Evolutionary conservation across 331 rosid genomes (phyloP), one percentile per base, ranked within the genome.

Genomic region (Acacia concinna): DNA sequence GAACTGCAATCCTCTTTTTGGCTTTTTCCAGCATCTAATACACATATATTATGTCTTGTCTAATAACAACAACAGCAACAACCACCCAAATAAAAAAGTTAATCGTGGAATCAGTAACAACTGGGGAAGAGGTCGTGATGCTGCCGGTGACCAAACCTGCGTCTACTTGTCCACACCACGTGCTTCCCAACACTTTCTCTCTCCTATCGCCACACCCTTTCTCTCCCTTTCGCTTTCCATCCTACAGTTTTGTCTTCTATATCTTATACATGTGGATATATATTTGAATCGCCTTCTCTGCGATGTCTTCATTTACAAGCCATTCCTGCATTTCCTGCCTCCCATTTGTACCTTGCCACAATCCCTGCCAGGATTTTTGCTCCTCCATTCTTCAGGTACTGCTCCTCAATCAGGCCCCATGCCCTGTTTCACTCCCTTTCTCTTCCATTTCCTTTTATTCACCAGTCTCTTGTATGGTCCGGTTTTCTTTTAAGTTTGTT

Each of bases 311-410:
- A 6, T 75, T 34, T 18, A 21, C 84, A 65, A 79, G 38, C 68
- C 25, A 37, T 46, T 18, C 47, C 62, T 31, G 8, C 64, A 66
- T 73, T 56, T 78, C 71, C 83, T 73, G 4, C 32, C 49, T 47
- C 40, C 32, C 60, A 9, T 78, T 25, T 46, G 32, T 62, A 68
- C 38, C 37, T 28, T 69, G 56, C 41, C 46, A 3, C 67, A 15
- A 81, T 78, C 81, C 78, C 51, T 76, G 43, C 71, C 79, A 66
- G 14, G 49, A 44, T 84, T 66, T 44, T 78, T 66, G 68, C 59
- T 77, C 78, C 73, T 46, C 30, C 34, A 74, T 71, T 90, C 90
- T 83, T 69, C 59, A 75, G 97, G 97, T 82, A 84, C 67, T 4
- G 2, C 77, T 38, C 72, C 56, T 40, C 49, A 2, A 15, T 57